Base-by-base conservation (phyloP, 2,329 filamentous ascomycete genomes). In the Neopestalotiopsis sp. region DNA sequence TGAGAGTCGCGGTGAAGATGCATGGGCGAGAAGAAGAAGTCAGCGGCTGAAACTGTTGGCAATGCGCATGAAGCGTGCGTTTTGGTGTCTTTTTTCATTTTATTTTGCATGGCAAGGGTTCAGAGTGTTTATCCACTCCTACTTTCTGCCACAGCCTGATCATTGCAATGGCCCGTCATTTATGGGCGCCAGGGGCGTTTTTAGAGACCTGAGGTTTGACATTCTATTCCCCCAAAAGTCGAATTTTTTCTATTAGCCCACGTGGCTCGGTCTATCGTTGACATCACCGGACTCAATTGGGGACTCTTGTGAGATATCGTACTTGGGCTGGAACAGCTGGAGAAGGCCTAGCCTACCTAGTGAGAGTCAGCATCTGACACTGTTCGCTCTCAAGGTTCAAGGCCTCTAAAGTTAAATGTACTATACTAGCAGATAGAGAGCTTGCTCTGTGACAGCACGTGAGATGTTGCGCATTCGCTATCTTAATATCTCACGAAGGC, bases 261-360 rank as follows among this genome's bases (percentile, higher is more conserved):
- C 53, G 67, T 49, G 38, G 61, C 68, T 20, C 49, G 58, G 58
- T 69, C 32, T 62, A 68, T 72, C 66, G 63, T 67, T 67, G 30
- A 32, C 20, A 32, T 42, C 57, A 28, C 59, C 40, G 14, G 24
- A 63, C 13, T 34, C n/a, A 13, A 34, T 30, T 20, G 28, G 20
- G 30, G 59, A 9, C 13, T 14, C 32, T 10, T 17, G 30, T 34
- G 32, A 62, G 30, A 62, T 62, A 34, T 53, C 45, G 17, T 38
- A 17, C 34, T 10, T 34, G 10, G 28, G 30, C 32, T 12, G 59
- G 24, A 38, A 17, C n/a, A 38, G 12, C 20, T 5, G 32, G n/a
- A 62, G 32, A 38, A 7, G 59, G 59, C 17, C 34, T 40, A 62
- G 45, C 20, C 17, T 20, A 38, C 34, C 34, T 38, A 38, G 34